phyloP scores from a whole-genome alignment of 2,329 filamentous ascomycete species.

The Fusarium nurragi region DNA sequence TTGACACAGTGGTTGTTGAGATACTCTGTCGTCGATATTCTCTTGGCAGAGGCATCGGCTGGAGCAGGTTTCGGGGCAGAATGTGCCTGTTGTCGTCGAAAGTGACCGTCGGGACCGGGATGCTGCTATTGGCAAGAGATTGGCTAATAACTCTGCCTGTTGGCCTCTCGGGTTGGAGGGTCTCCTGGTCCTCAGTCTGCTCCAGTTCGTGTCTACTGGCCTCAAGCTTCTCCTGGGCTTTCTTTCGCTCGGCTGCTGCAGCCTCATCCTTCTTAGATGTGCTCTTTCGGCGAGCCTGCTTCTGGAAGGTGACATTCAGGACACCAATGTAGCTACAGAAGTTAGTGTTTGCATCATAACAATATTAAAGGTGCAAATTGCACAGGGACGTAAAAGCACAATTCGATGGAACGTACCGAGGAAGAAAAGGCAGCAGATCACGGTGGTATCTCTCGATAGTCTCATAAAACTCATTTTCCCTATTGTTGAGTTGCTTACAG shows the following conservation, averaged over 20 bases:
- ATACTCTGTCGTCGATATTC: conserved; percentile 48
- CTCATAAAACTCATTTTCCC: conserved; percentile 99
- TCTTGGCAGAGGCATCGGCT: conserved; percentile 59
- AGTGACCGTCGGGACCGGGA: conserved; percentile 85
- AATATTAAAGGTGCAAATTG: neutral
- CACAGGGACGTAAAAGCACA: conserved; percentile 2
- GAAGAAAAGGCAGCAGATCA: conserved; percentile 88
- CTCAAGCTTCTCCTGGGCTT: conserved; percentile 45
- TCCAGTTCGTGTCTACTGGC: conserved; percentile 33
- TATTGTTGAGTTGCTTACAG: conserved; percentile 97
- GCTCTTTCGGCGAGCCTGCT: conserved; percentile 74
- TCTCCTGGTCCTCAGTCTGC: conserved; percentile 22
- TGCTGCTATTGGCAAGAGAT: conserved; percentile 72
- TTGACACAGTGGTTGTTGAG: conserved; percentile 44
- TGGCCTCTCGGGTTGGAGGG: conserved; percentile 18
- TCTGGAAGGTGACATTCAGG: conserved; percentile 93
- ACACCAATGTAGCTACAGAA: conserved; percentile 90
- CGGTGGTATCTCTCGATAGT: conserved; percentile 91
- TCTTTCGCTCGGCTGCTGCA: conserved; percentile 50
- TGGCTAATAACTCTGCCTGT: conserved; percentile 69
- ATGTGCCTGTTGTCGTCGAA: conserved; percentile 96
- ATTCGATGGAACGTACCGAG: conserved; percentile 66
- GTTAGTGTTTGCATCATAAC: conserved; percentile 16
- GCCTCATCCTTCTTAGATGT: conserved; percentile 61
- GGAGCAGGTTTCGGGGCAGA: conserved; percentile 83